Percentiles rank a stretch among this genome's conserved stretches.
phyloP scores from a whole-genome alignment of 768 basidiomycete species.

The Serendipita sp. region DNA sequence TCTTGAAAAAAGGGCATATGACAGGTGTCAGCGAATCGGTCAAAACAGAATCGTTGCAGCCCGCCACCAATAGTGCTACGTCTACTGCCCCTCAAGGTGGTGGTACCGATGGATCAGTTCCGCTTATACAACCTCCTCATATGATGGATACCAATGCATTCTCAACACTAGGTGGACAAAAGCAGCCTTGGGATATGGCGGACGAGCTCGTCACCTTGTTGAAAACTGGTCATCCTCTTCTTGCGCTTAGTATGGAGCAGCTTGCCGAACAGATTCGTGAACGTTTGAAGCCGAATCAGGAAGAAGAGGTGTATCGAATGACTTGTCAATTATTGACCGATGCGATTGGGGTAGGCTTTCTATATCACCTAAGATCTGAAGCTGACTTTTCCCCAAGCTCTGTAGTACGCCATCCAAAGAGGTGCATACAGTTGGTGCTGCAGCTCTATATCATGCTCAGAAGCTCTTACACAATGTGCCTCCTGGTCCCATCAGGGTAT shows the following conservation, averaged over 20 bases:
- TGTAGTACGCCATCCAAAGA: background rate
- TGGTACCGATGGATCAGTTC: too few species aligned
- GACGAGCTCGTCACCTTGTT: constrained; percentile 88
- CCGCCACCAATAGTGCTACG: constrained; percentile 4
- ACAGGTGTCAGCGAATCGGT: background rate
- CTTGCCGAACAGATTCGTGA: constrained; percentile 88
- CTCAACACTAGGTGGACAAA: constrained; percentile 17
- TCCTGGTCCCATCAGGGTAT: constrained; percentile 34
- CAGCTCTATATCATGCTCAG: background rate
- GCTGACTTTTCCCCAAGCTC: constrained; percentile 25
- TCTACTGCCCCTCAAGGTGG: background rate
- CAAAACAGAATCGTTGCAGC: too few species aligned
- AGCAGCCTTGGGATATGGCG: constrained; percentile 72
- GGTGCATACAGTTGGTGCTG: background rate
- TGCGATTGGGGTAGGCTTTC: constrained; percentile 51
- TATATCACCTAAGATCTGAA: constrained; percentile 48
- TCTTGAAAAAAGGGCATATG: constrained; percentile 13
- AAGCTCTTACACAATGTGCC: background rate
- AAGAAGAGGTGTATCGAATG: constrained; percentile 90
- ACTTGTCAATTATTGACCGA: constrained; percentile 78
- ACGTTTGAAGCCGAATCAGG: constrained; percentile 73
- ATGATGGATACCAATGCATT: too few species aligned
- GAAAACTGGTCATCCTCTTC: constrained; percentile 89
- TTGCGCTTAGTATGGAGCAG: constrained; percentile 90
- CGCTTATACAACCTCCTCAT: too few species aligned